Evolutionary conservation across 306 rosid genomes (phyloP), one percentile per base, ranked within the genome.

Genomic region (Trifolium pratense): DNA sequence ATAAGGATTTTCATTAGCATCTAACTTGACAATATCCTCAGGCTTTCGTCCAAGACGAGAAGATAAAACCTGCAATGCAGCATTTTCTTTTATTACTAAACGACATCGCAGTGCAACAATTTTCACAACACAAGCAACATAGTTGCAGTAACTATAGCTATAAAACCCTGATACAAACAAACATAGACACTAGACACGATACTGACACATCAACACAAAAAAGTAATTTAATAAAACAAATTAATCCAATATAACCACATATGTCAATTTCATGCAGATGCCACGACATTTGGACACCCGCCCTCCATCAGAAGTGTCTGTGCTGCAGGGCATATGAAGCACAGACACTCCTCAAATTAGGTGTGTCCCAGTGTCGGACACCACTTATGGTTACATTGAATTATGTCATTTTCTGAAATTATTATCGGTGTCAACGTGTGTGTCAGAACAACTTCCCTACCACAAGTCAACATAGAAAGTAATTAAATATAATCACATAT

Each of bases 1-100:
- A 20, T 94, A 94, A n/a, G 97, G 99, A 67, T 94, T 91, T 78
- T 94, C 99, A 82, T 91, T 94, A 61, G 99, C 99, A 79, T 91
- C 99, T 80, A 94, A 85, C 81, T 94, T 94, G 84, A 94, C 80
- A 78, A 94, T 94, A 69, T 91, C 97, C 88, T 94, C 99, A 42
- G 96, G 96, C 78, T 90, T 94, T 74, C 95, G 89, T 74, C 99
- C 99, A 51, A 91, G 91, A 68, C 79, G 87, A 6, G 96, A 42
- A 8, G 97, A 94, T 77, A 94, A 75, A 74, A 91, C 93, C 97
- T 91, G 79, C 73, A 85, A 1, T 36, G 29, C 65, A 65, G 17
- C 73, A 79, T 55, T 8, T 67, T 3, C 62, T 11, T 59, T 57
- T 16, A 21, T 79, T 46, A 79, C 34, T 52, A 78, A 55, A 67